Conservation (phyloP, 352 stramenopile species). For the Pythium diclinum region DNA sequence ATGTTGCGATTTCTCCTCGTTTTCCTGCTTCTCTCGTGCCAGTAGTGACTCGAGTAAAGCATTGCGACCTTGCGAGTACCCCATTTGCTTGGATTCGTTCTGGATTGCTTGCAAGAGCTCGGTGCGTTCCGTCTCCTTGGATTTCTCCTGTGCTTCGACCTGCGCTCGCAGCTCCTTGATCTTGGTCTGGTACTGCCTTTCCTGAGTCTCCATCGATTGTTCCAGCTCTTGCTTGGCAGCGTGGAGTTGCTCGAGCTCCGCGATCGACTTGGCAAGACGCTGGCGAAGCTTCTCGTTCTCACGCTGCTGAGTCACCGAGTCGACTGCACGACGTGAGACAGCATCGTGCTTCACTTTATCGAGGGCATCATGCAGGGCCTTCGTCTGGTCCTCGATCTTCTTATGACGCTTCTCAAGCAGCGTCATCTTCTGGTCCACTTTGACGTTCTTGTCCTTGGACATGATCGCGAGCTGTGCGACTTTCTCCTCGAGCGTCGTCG, state of each 20-base stretch:
- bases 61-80: conserved; percentile 58
- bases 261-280: conserved; percentile 42
- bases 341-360: conserved; percentile 41
- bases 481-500: conserved; percentile 50
- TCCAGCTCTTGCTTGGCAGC: conserved; percentile 17
- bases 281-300: conserved; percentile 48
- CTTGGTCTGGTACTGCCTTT: conserved; percentile 50
- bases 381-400: conserved; percentile 48
- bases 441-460: conserved; percentile 45
- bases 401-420: conserved; percentile 56
- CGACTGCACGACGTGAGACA: conserved; percentile 26
- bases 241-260: conserved; percentile 36
- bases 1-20: conserved; percentile 53
- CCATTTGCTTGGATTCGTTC: conserved; percentile 61
- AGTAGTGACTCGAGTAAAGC: conserved; percentile 58
- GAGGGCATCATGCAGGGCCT: conserved; percentile 42
- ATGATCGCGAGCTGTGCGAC: conserved; percentile 38
- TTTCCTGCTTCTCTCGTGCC: conserved; percentile 51
- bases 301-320: conserved; percentile 23
- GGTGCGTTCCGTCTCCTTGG: conserved; percentile 45
- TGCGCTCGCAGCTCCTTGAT: conserved; percentile 47
- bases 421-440: conserved; percentile 51
- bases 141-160: conserved; percentile 44
- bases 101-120: conserved; percentile 59
- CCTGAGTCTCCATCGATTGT: conserved; percentile 40